phyloP scores from a whole-genome alignment of 306 rosid species.

The Cicer chorassanicum region DNA sequence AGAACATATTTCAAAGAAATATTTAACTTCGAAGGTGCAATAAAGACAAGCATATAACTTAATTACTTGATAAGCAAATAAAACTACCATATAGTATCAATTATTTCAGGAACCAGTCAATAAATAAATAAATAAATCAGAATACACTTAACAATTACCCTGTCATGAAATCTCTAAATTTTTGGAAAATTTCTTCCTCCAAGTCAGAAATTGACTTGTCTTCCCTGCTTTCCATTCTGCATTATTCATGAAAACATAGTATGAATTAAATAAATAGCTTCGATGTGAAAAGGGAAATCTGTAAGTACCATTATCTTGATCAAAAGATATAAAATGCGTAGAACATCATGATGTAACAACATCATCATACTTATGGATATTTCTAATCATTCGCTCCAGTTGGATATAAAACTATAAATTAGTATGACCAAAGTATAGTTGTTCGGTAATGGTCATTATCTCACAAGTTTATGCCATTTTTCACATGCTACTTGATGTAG shows the following conservation, averaged over 20 bases:
- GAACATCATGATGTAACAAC: no score
- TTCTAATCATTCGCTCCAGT: no score
- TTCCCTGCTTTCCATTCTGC: slow-evolving; percentile 51
- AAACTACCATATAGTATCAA: background rate
- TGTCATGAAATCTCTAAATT: slow-evolving; percentile 69
- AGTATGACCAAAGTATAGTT: no score
- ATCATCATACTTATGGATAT: no score
- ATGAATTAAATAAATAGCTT: background rate
- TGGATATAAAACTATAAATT: no score
- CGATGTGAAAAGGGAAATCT: background rate
- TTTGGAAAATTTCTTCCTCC: slow-evolving; percentile 45
- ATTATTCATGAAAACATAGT: slow-evolving; percentile 2
- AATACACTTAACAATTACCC: slow-evolving; percentile 52
- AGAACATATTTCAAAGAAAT: background rate
- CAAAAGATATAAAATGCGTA: no score
- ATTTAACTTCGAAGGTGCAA: background rate
- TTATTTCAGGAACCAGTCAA: background rate
- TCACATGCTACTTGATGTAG: no score
- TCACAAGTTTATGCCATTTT: no score
- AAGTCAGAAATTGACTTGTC: slow-evolving; percentile 41
- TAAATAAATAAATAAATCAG: background rate
- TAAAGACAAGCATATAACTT: background rate
- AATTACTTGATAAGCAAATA: background rate
- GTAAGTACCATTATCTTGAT: background rate
- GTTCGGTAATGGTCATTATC: no score